Evolutionary conservation across 192 early-diverging fungal species (phyloP), one percentile per base, ranked within the genome.

Genomic region (Physocladia obscura): DNA sequence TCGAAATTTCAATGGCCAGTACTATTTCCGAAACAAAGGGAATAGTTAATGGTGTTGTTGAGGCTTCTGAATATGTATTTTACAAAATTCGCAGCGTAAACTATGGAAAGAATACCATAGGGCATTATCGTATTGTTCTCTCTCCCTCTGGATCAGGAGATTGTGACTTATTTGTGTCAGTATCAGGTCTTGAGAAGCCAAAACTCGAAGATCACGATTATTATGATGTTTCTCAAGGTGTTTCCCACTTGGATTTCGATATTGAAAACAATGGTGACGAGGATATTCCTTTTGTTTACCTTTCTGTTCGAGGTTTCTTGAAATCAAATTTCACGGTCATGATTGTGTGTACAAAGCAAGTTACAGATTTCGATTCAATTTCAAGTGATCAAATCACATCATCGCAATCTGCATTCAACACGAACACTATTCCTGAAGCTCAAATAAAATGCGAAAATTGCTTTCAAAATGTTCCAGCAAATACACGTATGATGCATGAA

Each of bases 381-480:
- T 4, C 34, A 59, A 27, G 36, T 11, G 44, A 17, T 27, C 38
- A 48, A 15, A 24, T 36, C 19, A 26, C 13, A 15, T 6, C 61
- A 71, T 4, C 56, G 19, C 24, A 17, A 31, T 27, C 68, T 34
- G n/a, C 38, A 8, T 30, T 44, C 22, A 24, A 40, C 40, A 60
- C 48, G 58, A 60, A 35, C 76, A 55, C 57, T 13, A 32, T 36
- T 6, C 57, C 57, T 5, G 35, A 36, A 15, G 26, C 24, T 0
- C 57, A 58, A 21, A 49, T 22, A n/a, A 37, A 82, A 73, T 97
- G 95, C 50, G 32, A 50, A 1, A 92, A 95, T 71, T 95, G 95
- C 73, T 76, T 81, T 0, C 78, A 88, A 22, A 81, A 73, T 72
- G 82, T 95, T 35, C 89, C 89, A 6, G 65, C 76, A 48, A 67